A percentile compares a stretch with the other conserved stretches of the same genome.
Conservation (phyloP, 345 rosid species). For the Eutrema yunnanense region DNA sequence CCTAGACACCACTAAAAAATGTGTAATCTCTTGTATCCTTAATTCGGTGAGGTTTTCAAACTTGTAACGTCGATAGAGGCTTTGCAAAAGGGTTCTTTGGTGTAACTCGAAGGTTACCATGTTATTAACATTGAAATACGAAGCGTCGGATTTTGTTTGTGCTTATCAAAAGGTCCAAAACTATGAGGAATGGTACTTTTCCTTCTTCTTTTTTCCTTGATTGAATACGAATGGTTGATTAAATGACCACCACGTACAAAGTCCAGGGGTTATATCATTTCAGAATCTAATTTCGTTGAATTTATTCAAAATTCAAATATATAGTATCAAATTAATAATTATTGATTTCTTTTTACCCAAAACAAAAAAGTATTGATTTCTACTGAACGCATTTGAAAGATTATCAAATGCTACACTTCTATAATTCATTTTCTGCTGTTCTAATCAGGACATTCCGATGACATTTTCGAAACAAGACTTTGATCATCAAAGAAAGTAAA, state of each 20-base stretch:
- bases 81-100: not conserved
- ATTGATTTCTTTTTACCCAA: not conserved
- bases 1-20: constrained; percentile 28
- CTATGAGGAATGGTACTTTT: not conserved
- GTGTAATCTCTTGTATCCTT: constrained; percentile 2
- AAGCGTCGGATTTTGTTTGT: not conserved
- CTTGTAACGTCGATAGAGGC: constrained; percentile 9
- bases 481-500: not conserved
- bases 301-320: not conserved
- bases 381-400: not conserved
- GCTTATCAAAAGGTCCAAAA: not conserved
- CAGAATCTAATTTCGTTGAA: not conserved
- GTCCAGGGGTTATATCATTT: not conserved
- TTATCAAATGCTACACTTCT: not conserved
- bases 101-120: constrained; percentile 11
- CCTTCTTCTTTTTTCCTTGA: not conserved
- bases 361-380: not conserved
- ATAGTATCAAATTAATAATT: no score
- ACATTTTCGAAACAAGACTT: not conserved
- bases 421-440: not conserved
- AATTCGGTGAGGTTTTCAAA: constrained; percentile 1
- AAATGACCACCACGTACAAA: not conserved
- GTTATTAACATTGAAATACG: not conserved
- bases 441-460: not conserved
- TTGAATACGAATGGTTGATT: not conserved